These are phyloP conservation scores for Calonectria leucothoes DNA, from an alignment of 2,329 filamentous ascomycete genomes.

Conservation along the genomic window DNA sequence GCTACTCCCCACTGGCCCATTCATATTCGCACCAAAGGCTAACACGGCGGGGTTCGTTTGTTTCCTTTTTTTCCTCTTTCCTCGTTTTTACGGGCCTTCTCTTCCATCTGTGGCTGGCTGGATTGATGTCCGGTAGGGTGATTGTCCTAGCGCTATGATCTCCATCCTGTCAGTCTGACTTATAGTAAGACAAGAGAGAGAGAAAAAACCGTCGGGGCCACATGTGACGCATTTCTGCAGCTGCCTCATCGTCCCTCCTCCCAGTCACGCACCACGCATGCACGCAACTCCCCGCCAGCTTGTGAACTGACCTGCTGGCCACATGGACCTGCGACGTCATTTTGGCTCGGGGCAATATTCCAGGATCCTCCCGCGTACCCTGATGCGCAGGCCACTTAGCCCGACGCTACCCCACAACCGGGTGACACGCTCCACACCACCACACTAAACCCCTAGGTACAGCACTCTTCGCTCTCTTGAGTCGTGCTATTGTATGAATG, in stretches of 20 bases:
- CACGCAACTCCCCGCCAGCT: neutral
- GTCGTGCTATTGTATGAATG: neutral
- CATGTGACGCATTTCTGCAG: too few species aligned
- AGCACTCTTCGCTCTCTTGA: neutral
- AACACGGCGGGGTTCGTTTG: neutral
- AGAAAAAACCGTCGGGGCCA: neutral
- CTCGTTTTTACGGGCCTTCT: neutral
- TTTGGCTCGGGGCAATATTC: neutral
- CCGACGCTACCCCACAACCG: slow-evolving; percentile 2
- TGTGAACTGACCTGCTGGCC: neutral
- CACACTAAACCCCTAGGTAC: neutral
- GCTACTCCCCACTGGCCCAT: neutral
- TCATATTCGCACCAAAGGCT: neutral
- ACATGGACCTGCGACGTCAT: slow-evolving; percentile 1
- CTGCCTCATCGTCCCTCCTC: neutral
- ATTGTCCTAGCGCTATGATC: neutral
- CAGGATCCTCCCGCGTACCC: slow-evolving; percentile 2
- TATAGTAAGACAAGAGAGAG: slow-evolving; percentile 6
- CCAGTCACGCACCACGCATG: slow-evolving; percentile 1
- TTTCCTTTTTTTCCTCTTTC: neutral
- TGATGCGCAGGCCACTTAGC: slow-evolving; percentile 1
- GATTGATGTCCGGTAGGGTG: neutral
- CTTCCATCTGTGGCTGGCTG: neutral
- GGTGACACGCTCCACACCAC: slow-evolving; percentile 3
- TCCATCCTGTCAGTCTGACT: neutral